Conservation (phyloP, 352 stramenopile species). For the Phytophthora megakarya region DNA sequence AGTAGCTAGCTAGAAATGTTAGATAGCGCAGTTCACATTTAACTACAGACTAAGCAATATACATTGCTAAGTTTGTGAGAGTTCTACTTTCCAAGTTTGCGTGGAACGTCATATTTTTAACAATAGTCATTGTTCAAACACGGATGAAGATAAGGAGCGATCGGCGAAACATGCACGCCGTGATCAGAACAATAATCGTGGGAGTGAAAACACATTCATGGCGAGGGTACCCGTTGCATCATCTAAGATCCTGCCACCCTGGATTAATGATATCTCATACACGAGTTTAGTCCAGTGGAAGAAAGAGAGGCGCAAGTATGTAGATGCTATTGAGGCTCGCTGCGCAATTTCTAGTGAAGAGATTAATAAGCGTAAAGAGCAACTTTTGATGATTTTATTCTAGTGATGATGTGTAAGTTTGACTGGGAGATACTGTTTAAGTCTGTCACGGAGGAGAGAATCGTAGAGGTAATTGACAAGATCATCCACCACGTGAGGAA, state of each 20-base stretch:
- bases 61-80: no score
- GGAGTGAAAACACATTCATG: not conserved
- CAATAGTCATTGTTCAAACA: slow-evolving; percentile 15
- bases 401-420: not conserved
- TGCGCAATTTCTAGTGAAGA: not conserved
- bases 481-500: slow-evolving; percentile 5
- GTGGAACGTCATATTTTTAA: slow-evolving; percentile 2
- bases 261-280: slow-evolving; percentile 8
- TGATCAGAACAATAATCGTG: not conserved
- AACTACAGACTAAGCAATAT: no score
- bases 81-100: no score
- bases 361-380: not conserved
- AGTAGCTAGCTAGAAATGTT: no score
- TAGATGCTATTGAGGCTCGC: not conserved
- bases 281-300: slow-evolving; percentile 2
- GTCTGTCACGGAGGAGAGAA: not conserved
- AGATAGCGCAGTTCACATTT: no score
- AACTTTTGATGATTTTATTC: not conserved
- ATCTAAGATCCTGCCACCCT: slow-evolving; percentile 2
- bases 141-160: not conserved
- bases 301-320: not conserved
- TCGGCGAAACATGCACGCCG: not conserved
- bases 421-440: not conserved
- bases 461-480: not conserved
- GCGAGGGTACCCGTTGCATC: not conserved